Evolutionary conservation across 2,329 filamentous ascomycete species (phyloP).

Genomic region (Calonectria ilicicola): DNA sequence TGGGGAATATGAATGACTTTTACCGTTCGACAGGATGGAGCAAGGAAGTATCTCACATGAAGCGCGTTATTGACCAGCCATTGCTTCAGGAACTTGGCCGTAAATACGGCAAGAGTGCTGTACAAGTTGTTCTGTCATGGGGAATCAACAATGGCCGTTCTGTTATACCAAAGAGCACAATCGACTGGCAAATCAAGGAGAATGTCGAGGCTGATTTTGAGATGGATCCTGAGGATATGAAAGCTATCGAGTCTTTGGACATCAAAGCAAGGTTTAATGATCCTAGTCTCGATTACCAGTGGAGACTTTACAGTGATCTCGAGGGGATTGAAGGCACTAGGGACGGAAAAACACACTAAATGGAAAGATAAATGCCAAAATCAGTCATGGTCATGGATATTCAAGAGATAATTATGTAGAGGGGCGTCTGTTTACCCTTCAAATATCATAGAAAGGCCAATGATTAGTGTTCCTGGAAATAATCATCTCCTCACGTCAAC

Average conservation of each 20-base stretch:
- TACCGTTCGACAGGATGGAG: conserved; percentile 46
- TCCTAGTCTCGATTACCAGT: conserved; percentile 19
- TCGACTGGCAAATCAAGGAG: conserved; percentile 47
- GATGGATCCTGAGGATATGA: conserved; percentile 12
- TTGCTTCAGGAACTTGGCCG: conserved; percentile 39
- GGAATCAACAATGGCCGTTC: conserved; percentile 46
- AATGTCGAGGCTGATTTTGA: conserved; percentile 27
- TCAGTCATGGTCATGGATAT: no score
- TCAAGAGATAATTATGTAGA: not conserved
- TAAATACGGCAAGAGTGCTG: conserved; percentile 46
- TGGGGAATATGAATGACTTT: conserved; percentile 50
- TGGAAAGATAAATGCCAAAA: not conserved
- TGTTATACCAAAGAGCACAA: conserved; percentile 52
- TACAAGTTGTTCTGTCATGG: conserved; percentile 50
- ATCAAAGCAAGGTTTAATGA: conserved; percentile 24
- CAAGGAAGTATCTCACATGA: conserved; percentile 45
- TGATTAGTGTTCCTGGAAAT: no score
- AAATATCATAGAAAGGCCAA: no score
- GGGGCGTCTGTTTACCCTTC: not conserved
- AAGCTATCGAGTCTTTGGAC: conserved; percentile 4
- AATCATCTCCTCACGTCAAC: no score
- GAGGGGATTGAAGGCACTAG: conserved; percentile 14
- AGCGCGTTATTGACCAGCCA: conserved; percentile 42
- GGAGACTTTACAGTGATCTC: conserved; percentile 25
- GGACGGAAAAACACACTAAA: conserved; percentile 11